phyloP scores from a whole-genome alignment of 1,284 basidiomycete genomes.

The Cutaneotrichosporon mucoides region DNA sequence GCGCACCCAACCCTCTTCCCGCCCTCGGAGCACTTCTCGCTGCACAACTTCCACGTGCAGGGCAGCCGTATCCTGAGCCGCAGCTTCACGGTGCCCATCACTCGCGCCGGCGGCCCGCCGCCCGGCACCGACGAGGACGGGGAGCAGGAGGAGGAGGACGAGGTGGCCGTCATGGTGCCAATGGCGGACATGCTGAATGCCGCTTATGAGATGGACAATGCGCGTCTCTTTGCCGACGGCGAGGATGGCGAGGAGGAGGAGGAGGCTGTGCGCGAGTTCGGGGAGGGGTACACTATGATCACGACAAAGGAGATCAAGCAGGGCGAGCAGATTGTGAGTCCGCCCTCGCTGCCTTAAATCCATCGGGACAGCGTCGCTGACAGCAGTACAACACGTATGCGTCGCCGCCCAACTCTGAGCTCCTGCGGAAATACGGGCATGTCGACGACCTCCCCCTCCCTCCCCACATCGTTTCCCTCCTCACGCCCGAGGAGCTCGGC shows the following conservation, averaged over 20 bases:
- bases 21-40: slow-evolving; percentile 58
- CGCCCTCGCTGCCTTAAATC: too few relatives aligned
- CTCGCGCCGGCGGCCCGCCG: slow-evolving; percentile 16
- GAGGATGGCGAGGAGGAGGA: slow-evolving; percentile 9
- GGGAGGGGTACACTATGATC: slow-evolving; percentile 28
- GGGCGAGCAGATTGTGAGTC: slow-evolving; percentile 82
- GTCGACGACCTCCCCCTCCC: slow-evolving; percentile 69
- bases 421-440: slow-evolving; percentile 89
- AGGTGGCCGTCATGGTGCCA: slow-evolving; percentile 87
- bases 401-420: slow-evolving; percentile 89
- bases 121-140: slow-evolving; percentile 44
- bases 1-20: slow-evolving; percentile 69
- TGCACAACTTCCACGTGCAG: slow-evolving; percentile 80
- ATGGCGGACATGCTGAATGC: slow-evolving; percentile 96
- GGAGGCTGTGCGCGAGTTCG: slow-evolving; percentile 4
- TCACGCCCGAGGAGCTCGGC: slow-evolving; percentile 22
- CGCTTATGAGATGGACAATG: slow-evolving; percentile 78
- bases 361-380: background rate
- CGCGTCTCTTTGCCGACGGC: slow-evolving; percentile 30
- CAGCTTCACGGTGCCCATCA: slow-evolving; percentile 40
- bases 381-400: slow-evolving; percentile 90
- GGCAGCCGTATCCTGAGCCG: slow-evolving; percentile 91
- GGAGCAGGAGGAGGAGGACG: slow-evolving; percentile 59
- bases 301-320: slow-evolving; percentile 54
- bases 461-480: slow-evolving; percentile 30